Evolutionary conservation across 1,139 yeast species (phyloP).

Genomic region (Debaryomyces singareniensis): DNA sequence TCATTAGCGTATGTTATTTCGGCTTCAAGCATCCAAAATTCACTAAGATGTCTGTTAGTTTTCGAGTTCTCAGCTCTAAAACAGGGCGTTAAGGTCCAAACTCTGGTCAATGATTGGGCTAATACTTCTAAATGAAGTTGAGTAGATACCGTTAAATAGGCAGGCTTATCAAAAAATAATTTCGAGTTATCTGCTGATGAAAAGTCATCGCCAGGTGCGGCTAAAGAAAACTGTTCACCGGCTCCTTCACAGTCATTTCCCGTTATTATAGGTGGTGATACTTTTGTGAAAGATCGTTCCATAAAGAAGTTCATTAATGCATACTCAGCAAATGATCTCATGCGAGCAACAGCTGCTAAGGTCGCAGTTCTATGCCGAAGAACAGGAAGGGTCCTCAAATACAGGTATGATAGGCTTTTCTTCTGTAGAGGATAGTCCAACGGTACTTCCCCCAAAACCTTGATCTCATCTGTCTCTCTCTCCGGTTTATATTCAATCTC

Average conservation of each 20-base stretch:
- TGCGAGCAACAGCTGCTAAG: conserved; percentile 59
- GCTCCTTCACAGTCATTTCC: conserved; percentile 97
- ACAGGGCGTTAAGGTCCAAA: conserved; percentile 88
- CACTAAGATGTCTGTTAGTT: conserved; percentile 86
- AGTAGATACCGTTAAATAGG: conserved; percentile 82
- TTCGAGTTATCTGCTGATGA: conserved; percentile 9
- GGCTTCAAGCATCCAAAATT: conserved; percentile 97
- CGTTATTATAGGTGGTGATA: conserved; percentile 80
- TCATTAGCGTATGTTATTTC: conserved; percentile 66
- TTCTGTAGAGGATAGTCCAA: conserved; percentile 78
- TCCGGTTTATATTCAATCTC: conserved; percentile 25
- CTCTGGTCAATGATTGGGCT: conserved; percentile 68
- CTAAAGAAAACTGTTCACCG: conserved; percentile 74
- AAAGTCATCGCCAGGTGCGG: conserved; percentile 18
- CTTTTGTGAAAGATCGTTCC: conserved; percentile 54
- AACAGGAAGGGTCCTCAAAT: conserved; percentile 63
- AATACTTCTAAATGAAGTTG: conserved; percentile 86
- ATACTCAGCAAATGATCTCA: conserved; percentile 62
- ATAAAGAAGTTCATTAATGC: conserved; percentile 51
- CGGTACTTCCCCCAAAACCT: conserved; percentile 48
- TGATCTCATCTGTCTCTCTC: conserved; percentile 14
- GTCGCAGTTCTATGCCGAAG: conserved; percentile 70
- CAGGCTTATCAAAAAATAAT: conserved; percentile 57
- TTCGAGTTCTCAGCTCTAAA: conserved; percentile 91
- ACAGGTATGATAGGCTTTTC: conserved; percentile 61